Percentiles rank a stretch among this genome's conserved stretches.
phyloP scores from a whole-genome alignment of 225 moss, liverwort and hornwort genomes.

The Pleurozium schreberi region DNA sequence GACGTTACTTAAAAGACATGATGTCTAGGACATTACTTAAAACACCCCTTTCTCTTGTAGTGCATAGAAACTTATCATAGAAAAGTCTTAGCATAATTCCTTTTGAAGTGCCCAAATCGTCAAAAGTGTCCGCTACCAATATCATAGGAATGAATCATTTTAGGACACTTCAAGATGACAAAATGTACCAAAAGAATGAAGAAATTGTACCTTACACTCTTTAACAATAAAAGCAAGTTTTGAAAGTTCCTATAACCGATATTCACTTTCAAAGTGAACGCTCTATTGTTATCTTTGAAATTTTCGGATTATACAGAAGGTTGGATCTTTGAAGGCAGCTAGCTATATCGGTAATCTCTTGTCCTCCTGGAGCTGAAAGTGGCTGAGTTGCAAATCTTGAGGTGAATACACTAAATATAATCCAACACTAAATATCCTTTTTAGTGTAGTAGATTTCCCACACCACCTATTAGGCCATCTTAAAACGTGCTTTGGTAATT shows the following conservation, averaged over 20 bases:
- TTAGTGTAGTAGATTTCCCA: no score
- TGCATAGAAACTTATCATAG: not conserved
- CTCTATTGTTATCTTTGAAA: no score
- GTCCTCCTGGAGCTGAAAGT: constrained; percentile 47
- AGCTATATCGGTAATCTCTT: constrained; percentile 21
- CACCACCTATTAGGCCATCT: no score
- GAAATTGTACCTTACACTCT: not conserved
- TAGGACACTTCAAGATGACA: not conserved
- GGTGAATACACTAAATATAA: no score
- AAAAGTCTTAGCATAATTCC: not conserved
- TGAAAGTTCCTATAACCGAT: not conserved
- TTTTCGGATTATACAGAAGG: not conserved
- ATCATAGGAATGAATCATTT: not conserved
- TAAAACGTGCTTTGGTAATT: not conserved
- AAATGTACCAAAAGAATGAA: not conserved
- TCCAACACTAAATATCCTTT: no score
- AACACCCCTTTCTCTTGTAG: no score
- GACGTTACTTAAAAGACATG: no score
- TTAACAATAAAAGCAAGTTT: not conserved
- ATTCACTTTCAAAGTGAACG: not conserved
- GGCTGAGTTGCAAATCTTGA: constrained; percentile 15
- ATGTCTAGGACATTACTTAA: no score
- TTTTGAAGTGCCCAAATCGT: not conserved
- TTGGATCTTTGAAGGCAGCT: not conserved
- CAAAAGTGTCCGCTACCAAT: not conserved